A percentile compares a stretch with the other conserved stretches of the same genome.
phyloP scores from a whole-genome alignment of 2,329 filamentous ascomycete genomes.

The Colletotrichum tropicicola region DNA sequence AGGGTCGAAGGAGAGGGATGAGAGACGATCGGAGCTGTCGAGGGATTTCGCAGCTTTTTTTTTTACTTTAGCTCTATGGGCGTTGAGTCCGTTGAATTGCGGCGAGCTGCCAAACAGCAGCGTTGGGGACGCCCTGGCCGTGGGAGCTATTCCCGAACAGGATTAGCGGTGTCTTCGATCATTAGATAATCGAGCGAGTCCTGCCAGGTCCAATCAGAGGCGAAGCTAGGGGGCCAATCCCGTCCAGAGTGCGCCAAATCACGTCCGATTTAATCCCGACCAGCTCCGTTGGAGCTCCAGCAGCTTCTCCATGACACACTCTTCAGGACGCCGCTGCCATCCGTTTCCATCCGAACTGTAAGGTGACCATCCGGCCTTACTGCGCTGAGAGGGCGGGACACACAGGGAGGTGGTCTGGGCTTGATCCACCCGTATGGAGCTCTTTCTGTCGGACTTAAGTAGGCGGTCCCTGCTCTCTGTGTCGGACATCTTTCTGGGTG shows the following conservation, averaged over 20 bases:
- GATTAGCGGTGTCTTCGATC: background rate
- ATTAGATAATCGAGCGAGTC: slow-evolving; percentile 21
- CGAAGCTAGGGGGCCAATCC: background rate
- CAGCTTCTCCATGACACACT: too few species aligned
- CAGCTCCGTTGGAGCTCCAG: too few species aligned
- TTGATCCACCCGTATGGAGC: too few species aligned
- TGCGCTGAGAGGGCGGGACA: too few species aligned
- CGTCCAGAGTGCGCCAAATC: background rate
- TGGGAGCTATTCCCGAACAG: background rate
- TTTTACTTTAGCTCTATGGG: slow-evolving; percentile 31
- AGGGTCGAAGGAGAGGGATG: slow-evolving; percentile 29
- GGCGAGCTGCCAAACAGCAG: slow-evolving; percentile 30
- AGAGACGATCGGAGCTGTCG: slow-evolving; percentile 29
- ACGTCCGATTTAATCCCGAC: background rate
- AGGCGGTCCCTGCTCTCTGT: too few species aligned
- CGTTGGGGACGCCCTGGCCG: slow-evolving; percentile 30
- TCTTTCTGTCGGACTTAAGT: too few species aligned
- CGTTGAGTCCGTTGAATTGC: slow-evolving; percentile 35
- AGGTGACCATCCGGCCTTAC: too few species aligned
- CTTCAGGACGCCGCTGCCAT: too few species aligned
- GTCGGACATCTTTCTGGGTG: too few species aligned
- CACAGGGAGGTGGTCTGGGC: too few species aligned
- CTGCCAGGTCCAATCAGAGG: slow-evolving; percentile 3
- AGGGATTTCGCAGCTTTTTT: slow-evolving; percentile 33
- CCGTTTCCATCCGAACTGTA: slow-evolving; percentile 27